Conservation (phyloP, 805 yeast species). For the Lipomyces chichibuensis region DNA sequence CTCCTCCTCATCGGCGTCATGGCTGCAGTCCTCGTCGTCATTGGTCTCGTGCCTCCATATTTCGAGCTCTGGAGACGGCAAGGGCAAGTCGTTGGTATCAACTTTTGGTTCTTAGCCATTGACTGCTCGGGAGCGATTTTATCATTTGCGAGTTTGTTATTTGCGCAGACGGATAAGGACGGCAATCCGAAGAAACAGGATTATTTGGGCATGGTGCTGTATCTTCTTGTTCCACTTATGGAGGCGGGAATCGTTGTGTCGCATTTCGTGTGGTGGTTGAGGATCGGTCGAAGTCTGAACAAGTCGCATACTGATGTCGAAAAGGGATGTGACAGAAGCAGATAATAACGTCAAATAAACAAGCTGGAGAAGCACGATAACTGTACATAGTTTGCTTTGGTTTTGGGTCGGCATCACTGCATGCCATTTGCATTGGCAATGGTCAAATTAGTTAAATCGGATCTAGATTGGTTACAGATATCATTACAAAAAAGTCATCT, state of each 20-base stretch:
- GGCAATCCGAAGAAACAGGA: conserved; percentile 51
- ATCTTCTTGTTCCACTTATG: conserved; percentile 69
- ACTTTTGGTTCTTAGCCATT: conserved; percentile 72
- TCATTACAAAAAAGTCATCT: background rate
- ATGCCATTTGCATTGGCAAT: background rate
- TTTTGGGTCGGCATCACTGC: background rate
- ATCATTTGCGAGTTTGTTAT: conserved; percentile 65
- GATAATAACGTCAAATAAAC: background rate
- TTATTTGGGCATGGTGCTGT: conserved; percentile 76
- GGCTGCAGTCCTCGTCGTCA: conserved; percentile 73
- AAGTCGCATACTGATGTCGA: background rate
- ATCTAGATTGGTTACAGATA: background rate
- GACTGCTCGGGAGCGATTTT: conserved; percentile 84
- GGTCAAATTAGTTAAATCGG: background rate
- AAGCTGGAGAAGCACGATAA: background rate
- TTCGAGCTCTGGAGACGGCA: conserved; percentile 75
- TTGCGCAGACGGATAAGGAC: conserved; percentile 42
- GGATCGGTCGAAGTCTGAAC: conserved; percentile 18
- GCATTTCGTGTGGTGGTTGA: conserved; percentile 47
- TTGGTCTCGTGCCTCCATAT: conserved; percentile 87
- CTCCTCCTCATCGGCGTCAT: conserved; percentile 74
- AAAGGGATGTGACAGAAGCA: background rate
- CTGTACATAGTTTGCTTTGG: background rate
- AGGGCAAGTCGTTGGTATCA: conserved; percentile 88
- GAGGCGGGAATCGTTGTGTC: conserved; percentile 77